Evolutionary conservation across 805 yeast genomes (phyloP).

Genomic region (Yarrowia porcina): DNA sequence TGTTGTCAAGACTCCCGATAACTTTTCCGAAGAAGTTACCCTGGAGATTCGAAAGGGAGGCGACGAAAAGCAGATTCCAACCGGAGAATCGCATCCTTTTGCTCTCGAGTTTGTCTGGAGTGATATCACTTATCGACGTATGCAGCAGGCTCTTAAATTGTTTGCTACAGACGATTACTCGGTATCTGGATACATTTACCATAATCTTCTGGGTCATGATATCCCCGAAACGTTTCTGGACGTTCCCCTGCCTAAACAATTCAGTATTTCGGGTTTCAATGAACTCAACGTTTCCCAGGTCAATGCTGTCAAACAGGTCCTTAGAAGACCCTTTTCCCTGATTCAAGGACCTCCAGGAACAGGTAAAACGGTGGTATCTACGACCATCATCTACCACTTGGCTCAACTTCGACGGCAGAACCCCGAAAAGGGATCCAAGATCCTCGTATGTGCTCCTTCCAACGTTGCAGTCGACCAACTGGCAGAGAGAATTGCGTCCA

Average conservation of each 20-base stretch:
- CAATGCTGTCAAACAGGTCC: conserved; percentile 67
- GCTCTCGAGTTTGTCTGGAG: conserved; percentile 89
- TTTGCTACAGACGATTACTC: conserved; percentile 71
- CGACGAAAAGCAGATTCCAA: conserved; percentile 45
- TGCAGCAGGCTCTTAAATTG: conserved; percentile 69
- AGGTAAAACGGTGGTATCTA: conserved; percentile 92
- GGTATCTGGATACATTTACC: conserved; percentile 71
- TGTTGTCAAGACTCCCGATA: conserved; percentile 67
- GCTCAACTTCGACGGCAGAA: conserved; percentile 42
- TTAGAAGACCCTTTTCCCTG: conserved; percentile 69
- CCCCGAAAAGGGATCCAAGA: conserved; percentile 49
- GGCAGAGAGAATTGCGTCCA: conserved; percentile 62
- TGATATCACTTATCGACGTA: conserved; percentile 74
- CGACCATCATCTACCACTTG: conserved; percentile 78
- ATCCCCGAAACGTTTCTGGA: conserved; percentile 50
- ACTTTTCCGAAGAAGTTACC: conserved; percentile 64
- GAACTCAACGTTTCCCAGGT: conserved; percentile 74
- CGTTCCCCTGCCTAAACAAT: conserved; percentile 55
- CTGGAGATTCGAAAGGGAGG: conserved; percentile 54
- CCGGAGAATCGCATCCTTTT: conserved; percentile 60
- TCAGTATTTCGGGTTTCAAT: conserved; percentile 65
- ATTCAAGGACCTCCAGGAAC: conserved; percentile 98
- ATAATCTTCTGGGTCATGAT: conserved; percentile 76
- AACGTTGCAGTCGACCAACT: conserved; percentile 93
- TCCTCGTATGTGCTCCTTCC: conserved; percentile 91